Evolutionary conservation across 2,329 filamentous ascomycete species (phyloP).

Genomic region (Trichoderma simmonsii): DNA sequence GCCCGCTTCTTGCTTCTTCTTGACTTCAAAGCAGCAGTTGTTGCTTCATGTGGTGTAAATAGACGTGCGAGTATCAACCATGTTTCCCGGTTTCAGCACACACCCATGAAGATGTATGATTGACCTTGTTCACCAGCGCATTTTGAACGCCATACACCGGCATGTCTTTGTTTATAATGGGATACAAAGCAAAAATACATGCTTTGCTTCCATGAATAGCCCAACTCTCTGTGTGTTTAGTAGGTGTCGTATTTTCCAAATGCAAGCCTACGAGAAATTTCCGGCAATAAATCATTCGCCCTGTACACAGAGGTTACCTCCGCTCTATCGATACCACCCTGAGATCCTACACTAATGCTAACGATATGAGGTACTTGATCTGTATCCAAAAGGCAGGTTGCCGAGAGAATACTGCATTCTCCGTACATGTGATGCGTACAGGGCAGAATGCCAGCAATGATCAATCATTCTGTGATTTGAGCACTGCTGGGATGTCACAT

Average conservation of each 20-base stretch:
- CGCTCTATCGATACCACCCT: background rate
- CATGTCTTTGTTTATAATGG: too few species aligned
- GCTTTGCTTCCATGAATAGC: too few species aligned
- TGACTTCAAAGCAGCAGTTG: background rate
- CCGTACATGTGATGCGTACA: background rate
- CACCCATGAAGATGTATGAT: background rate
- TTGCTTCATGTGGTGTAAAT: background rate
- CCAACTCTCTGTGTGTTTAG: too few species aligned
- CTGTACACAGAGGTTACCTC: background rate
- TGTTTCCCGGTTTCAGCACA: background rate
- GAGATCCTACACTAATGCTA: background rate
- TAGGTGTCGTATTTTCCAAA: background rate
- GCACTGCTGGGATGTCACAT: background rate
- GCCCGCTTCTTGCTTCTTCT: background rate
- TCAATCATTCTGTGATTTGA: background rate
- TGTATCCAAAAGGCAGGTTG: background rate
- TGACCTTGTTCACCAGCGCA: background rate
- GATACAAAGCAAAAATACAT: too few species aligned
- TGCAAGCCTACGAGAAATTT: background rate
- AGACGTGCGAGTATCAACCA: background rate
- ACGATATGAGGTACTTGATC: background rate
- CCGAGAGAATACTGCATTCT: background rate
- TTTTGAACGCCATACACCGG: background rate
- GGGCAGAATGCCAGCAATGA: background rate
- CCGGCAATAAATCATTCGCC: background rate